Evolutionary conservation across 2,329 filamentous ascomycete species (phyloP).

Genomic region (Elsinoe australis): DNA sequence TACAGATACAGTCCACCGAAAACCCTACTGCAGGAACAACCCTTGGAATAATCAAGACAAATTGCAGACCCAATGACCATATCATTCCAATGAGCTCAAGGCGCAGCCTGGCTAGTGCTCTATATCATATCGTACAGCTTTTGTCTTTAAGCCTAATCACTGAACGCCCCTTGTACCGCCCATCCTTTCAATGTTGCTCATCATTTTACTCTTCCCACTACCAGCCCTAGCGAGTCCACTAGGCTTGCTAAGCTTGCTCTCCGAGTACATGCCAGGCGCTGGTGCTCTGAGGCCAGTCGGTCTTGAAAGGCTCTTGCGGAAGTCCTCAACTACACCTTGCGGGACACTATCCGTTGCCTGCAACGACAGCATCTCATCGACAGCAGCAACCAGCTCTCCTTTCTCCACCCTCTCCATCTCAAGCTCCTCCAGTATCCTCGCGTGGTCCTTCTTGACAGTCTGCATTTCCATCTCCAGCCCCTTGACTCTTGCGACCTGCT

Average conservation of each 20-base stretch:
- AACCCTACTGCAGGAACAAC: too few relatives aligned
- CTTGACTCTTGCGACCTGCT: conserved; percentile 63
- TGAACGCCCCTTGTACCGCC: conserved; percentile 41
- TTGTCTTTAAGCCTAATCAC: too few relatives aligned
- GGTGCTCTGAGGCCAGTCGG: conserved; percentile 55
- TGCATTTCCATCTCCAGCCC: conserved; percentile 65
- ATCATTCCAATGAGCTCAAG: too few relatives aligned
- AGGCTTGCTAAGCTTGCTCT: conserved; percentile 41
- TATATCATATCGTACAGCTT: too few relatives aligned
- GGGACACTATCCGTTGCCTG: conserved; percentile 38
- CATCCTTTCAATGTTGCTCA: conserved; percentile 86
- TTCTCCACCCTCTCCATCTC: conserved; percentile 74
- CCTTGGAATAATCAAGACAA: too few relatives aligned
- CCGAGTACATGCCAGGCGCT: conserved; percentile 33
- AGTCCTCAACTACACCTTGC: conserved; percentile 40
- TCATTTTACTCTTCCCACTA: conserved; percentile 59
- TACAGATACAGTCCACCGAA: too few relatives aligned
- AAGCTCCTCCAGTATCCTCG: conserved; percentile 55
- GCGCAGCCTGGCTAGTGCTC: too few relatives aligned
- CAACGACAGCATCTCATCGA: conserved; percentile 76
- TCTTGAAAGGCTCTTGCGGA: conserved; percentile 49
- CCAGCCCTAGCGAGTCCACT: conserved; percentile 30
- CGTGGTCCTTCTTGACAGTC: conserved; percentile 62
- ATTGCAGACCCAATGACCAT: too few relatives aligned
- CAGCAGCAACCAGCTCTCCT: conserved; percentile 70